Percentiles rank a stretch among this genome's conserved stretches.
These are phyloP conservation scores for Cutaneotrichosporon sp. DNA, from an alignment of 1,284 basidiomycete species.

Conservation along the genomic window DNA sequence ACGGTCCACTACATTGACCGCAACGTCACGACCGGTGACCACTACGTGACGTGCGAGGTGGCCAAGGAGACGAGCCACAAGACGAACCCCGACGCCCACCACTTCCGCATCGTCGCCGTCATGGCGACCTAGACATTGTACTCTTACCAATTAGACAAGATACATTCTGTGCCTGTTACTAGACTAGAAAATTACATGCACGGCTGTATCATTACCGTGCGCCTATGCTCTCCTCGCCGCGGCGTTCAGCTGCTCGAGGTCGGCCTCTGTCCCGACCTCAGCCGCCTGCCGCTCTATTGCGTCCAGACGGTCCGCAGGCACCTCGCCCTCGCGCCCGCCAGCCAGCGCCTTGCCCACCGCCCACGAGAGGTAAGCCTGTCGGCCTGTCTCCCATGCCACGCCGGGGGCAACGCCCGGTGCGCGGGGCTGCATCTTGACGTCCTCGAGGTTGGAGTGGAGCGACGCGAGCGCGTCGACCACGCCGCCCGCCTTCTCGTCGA, in stretches of 20 bases:
- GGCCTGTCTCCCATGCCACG: constrained; percentile 50
- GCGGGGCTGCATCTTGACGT: constrained; percentile 17
- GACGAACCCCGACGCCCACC: constrained; percentile 45
- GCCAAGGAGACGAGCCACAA: constrained; percentile 48
- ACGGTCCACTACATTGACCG: constrained; percentile 52
- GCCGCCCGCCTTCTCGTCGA: constrained; percentile 33
- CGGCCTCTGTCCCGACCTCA: constrained; percentile 26
- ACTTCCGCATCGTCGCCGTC: constrained; percentile 54
- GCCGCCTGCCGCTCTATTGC: constrained; percentile 26
- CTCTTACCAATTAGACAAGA: background rate
- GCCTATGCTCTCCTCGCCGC: background rate
- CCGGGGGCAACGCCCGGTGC: constrained; percentile 1
- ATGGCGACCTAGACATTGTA: constrained; percentile 48
- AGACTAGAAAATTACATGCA: no score
- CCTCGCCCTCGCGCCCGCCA: constrained; percentile 9
- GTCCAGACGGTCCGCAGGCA: constrained; percentile 19
- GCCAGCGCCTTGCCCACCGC: constrained; percentile 39
- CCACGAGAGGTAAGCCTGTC: constrained; percentile 53
- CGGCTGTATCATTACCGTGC: background rate
- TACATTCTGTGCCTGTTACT: no score
- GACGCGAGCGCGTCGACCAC: constrained; percentile 29
- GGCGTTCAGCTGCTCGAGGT: constrained; percentile 22
- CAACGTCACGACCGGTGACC: constrained; percentile 46
- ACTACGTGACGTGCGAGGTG: constrained; percentile 53
- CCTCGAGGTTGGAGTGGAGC: constrained; percentile 38